Conservation (phyloP, 2,329 filamentous ascomycete genomes). For the Aspergillus sp. region DNA sequence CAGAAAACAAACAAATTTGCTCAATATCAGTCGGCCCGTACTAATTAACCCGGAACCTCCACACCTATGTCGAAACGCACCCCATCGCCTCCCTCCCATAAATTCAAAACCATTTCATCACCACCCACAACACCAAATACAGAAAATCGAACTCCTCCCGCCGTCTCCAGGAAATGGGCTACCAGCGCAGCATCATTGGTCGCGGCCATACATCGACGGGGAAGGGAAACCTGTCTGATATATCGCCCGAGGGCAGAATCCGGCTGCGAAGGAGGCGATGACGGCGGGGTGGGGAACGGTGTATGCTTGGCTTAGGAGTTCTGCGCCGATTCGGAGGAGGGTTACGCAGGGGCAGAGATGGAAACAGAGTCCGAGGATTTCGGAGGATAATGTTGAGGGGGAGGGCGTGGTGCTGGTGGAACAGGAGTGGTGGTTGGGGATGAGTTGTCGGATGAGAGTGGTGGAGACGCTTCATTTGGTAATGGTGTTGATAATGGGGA, state of each 20-base stretch:
- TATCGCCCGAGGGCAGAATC: neutral
- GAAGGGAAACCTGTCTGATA: neutral
- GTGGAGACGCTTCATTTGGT: neutral
- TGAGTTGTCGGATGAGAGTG: neutral
- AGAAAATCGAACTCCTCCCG: neutral
- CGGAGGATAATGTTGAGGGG: no score
- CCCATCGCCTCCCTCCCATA: neutral
- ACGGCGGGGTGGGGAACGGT: neutral
- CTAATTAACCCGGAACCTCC: neutral
- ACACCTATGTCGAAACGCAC: neutral
- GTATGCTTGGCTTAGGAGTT: neutral
- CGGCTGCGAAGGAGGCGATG: neutral
- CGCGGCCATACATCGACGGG: neutral
- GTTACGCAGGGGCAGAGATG: no score
- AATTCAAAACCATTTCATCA: neutral
- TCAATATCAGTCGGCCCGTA: neutral
- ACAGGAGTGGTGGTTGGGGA: neutral
- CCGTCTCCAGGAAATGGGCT: neutral
- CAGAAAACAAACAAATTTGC: neutral
- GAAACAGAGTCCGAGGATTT: no score
- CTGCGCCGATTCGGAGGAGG: neutral
- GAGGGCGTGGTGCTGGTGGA: no score
- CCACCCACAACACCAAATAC: neutral
- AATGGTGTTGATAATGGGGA: neutral
- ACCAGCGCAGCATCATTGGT: neutral